Percentiles rank a stretch among this genome's conserved stretches.
phyloP scores from a whole-genome alignment of 805 yeast species.

The Metschnikowia cubensis region DNA sequence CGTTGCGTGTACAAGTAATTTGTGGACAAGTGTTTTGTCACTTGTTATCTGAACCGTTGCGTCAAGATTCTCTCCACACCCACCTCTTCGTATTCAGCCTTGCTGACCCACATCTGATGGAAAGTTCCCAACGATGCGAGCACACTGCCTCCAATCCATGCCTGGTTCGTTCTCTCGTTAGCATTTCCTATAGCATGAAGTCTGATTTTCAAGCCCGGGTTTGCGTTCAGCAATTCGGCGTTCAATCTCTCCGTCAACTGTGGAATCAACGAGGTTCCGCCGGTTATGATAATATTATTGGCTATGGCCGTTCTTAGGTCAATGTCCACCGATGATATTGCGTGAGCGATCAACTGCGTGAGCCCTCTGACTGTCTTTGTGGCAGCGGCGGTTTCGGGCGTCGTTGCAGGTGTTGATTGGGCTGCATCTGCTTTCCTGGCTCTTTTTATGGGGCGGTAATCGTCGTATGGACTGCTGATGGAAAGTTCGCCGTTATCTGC shows the following conservation, averaged over 20 bases:
- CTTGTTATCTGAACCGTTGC: conserved; percentile 68
- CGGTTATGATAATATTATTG: conserved; percentile 83
- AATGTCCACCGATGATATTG: conserved; percentile 61
- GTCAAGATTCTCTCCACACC: conserved; percentile 77
- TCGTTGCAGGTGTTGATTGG: conserved; percentile 24
- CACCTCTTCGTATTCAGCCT: conserved; percentile 80
- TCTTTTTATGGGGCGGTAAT: conserved; percentile 72
- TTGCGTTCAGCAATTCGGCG: conserved; percentile 59
- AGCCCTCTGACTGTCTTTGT: conserved; percentile 41
- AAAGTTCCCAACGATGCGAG: conserved; percentile 86
- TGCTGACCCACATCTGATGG: conserved; percentile 93
- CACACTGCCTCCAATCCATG: conserved; percentile 93
- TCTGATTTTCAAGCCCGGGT: conserved; percentile 84
- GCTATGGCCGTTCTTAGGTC: conserved; percentile 83
- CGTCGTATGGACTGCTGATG: conserved; percentile 48
- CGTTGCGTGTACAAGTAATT: no score
- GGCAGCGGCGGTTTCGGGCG: conserved; percentile 13
- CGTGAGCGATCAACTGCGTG: conserved; percentile 56
- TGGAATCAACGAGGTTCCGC: conserved; percentile 76
- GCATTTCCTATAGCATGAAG: conserved; percentile 77
- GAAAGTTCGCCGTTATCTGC: conserved; percentile 49
- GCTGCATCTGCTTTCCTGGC: conserved; percentile 42
- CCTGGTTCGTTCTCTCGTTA: conserved; percentile 70
- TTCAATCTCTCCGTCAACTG: conserved; percentile 76
- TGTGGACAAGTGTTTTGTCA: no score